phyloP scores from a whole-genome alignment of 2,329 filamentous ascomycete genomes.

The Dothideomycetes sp. region DNA sequence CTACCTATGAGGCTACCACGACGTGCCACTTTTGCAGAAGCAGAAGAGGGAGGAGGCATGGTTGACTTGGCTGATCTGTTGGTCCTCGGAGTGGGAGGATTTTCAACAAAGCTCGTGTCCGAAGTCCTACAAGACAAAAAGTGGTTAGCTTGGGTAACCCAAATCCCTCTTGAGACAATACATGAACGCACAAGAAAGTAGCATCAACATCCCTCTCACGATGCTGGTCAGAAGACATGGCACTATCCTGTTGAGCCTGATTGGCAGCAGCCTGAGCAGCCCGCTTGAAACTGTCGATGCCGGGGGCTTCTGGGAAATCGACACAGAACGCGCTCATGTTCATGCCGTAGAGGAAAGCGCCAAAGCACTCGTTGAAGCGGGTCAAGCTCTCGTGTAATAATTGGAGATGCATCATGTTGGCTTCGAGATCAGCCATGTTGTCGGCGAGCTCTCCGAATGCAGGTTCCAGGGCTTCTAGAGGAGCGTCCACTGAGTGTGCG shows the following conservation, averaged over 20 bases:
- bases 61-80: conserved; percentile 30
- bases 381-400: conserved; percentile 91
- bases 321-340: conserved; percentile 99
- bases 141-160: too few species aligned
- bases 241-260: conserved; percentile 4
- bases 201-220: conserved; percentile 51
- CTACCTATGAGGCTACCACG: conserved; percentile 28
- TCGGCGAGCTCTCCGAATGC: conserved; percentile 90
- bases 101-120: conserved; percentile 83
- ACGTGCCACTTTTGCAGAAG: conserved; percentile 14
- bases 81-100: conserved; percentile 49
- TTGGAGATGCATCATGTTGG: conserved; percentile 95
- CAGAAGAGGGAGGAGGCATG: conserved; percentile 24
- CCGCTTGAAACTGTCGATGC: conserved; percentile 12
- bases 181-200: conserved; percentile 73
- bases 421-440: conserved; percentile 88
- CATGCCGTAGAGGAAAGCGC: conserved; percentile 85
- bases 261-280: conserved; percentile 8
- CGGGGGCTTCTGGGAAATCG: conserved; percentile 73
- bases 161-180: too few species aligned
- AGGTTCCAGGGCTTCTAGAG: conserved; percentile 75
- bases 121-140: conserved; percentile 55
- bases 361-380: conserved; percentile 92
- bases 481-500: conserved; percentile 47
- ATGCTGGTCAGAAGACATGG: conserved; percentile 6